A percentile compares a stretch with the other conserved stretches of the same genome.
phyloP scores from a whole-genome alignment of 805 yeast species.

The Sugiyamaella americana region DNA sequence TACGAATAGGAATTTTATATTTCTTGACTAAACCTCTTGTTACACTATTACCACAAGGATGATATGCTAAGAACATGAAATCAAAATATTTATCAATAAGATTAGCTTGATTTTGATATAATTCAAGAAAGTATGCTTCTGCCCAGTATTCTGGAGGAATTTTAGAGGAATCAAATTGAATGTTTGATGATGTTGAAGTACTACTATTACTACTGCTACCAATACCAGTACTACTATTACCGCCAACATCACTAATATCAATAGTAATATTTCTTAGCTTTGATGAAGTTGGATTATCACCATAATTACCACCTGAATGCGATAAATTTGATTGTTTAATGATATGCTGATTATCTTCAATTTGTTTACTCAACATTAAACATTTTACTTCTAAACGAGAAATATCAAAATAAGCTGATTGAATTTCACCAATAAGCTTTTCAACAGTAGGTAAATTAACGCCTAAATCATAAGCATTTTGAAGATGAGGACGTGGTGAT shows the following conservation, averaged over 20 bases:
- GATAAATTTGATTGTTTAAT: not conserved
- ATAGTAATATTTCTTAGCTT: not conserved
- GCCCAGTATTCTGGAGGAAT: not conserved
- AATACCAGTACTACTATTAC: too few relatives aligned
- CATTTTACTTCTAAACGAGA: constrained; percentile 18
- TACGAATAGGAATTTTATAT: constrained; percentile 21
- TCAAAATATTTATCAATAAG: constrained; percentile 22
- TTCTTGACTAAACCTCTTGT: constrained; percentile 20
- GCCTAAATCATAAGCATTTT: constrained; percentile 6
- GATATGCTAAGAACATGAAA: constrained; percentile 22
- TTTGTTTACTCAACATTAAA: constrained; percentile 3
- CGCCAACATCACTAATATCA: not conserved
- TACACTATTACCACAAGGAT: constrained; percentile 18
- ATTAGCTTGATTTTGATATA: constrained; percentile 15
- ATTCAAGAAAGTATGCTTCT: constrained; percentile 10
- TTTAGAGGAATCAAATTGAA: not conserved
- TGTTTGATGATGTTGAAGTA: not conserved
- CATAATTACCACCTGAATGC: not conserved
- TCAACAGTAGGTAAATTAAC: constrained; percentile 12
- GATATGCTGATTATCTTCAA: constrained; percentile 2
- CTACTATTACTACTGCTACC: not conserved
- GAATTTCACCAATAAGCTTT: constrained; percentile 17
- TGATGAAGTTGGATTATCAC: not conserved
- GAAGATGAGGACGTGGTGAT: not conserved
- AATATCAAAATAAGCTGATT: constrained; percentile 21